phyloP scores from a whole-genome alignment of 345 rosid species.

The Eucalyptus curtisii region DNA sequence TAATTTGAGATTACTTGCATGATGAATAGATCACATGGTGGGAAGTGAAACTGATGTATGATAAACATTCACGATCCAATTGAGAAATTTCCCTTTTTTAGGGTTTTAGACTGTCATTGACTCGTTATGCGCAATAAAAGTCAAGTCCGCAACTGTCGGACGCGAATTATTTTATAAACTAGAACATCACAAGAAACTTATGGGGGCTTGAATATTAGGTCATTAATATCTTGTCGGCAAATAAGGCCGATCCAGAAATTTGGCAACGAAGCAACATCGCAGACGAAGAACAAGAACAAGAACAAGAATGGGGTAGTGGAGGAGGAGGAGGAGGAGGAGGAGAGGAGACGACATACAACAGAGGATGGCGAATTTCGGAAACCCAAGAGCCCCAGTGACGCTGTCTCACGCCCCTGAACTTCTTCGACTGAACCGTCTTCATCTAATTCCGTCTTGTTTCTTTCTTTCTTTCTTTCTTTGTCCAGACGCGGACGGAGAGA shows the following conservation, averaged over 20 bases:
- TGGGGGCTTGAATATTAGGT: neutral
- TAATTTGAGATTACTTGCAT: neutral
- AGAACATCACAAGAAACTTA: neutral
- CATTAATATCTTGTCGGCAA: neutral
- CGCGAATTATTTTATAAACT: neutral
- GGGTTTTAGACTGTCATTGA: neutral
- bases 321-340: neutral
- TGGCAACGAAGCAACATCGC: neutral
- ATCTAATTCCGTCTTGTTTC: neutral
- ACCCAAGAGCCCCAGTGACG: slow-evolving; percentile 65
- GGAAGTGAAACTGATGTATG: neutral
- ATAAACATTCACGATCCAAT: neutral
- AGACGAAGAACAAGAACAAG: neutral
- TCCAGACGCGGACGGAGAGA: neutral
- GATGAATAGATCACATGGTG: neutral
- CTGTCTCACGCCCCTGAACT: slow-evolving; percentile 52
- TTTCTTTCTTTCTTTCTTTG: neutral
- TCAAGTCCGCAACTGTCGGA: neutral
- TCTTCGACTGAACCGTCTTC: slow-evolving; percentile 40
- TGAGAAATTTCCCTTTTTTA: neutral
- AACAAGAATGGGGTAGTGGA: neutral
- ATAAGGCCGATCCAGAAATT: neutral
- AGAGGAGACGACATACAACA: slow-evolving; percentile 10
- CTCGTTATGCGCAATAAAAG: neutral
- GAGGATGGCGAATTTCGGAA: slow-evolving; percentile 44